Evolutionary conservation across 192 early-diverging fungal genomes (phyloP).

Genomic region (Jimgerdemannia lactiflua): DNA sequence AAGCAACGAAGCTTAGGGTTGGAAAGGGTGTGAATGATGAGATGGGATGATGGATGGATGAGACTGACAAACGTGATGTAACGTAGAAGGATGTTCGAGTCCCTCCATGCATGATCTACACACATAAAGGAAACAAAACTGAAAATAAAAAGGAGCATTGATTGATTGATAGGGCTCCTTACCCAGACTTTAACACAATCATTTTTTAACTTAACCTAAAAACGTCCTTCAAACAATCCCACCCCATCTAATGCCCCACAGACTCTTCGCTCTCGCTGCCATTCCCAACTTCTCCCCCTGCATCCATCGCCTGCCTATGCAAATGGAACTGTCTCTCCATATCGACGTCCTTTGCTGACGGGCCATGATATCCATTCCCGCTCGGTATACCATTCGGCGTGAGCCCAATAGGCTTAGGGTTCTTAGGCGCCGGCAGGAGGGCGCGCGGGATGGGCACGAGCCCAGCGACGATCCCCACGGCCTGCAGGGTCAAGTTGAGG

Average conservation of each 20-base stretch:
- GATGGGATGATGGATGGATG: conserved; percentile 1
- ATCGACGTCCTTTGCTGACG: not conserved
- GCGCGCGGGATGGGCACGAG: conserved; percentile 20
- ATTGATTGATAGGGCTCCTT: not conserved
- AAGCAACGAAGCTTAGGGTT: not conserved
- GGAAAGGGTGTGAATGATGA: not conserved
- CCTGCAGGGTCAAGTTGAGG: conserved; percentile 43
- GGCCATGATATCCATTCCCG: not conserved
- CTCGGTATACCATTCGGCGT: not conserved
- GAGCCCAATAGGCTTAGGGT: not conserved
- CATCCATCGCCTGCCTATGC: not conserved
- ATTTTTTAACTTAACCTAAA: not conserved
- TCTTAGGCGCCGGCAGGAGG: not conserved
- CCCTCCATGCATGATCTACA: not conserved
- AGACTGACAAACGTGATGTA: not conserved
- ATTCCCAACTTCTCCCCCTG: not conserved
- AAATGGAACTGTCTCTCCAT: not conserved
- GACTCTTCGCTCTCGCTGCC: not conserved
- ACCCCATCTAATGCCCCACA: not conserved
- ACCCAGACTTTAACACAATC: not conserved
- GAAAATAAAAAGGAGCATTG: not conserved
- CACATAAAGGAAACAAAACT: not conserved
- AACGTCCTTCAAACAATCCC: not conserved
- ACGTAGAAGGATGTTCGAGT: not conserved
- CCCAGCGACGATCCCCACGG: conserved; percentile 16